A percentile compares a stretch with the other conserved stretches of the same genome.
phyloP scores from a whole-genome alignment of 2,329 filamentous ascomycete genomes.

The Alternaria conjuncta region DNA sequence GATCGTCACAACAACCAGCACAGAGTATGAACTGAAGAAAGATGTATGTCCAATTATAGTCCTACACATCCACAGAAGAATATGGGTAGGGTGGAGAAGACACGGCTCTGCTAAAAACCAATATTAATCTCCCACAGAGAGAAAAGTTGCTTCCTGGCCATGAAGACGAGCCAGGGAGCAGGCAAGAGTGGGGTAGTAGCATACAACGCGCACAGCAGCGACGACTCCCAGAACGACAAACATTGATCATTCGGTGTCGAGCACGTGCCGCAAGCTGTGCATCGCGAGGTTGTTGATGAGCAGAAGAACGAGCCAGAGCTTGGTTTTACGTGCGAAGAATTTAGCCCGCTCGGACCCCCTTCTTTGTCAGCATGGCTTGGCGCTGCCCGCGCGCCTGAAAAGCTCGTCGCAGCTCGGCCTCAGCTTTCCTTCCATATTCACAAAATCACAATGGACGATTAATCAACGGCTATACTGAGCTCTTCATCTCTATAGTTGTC shows the following conservation, averaged over 20 bases:
- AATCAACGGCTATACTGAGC: slow-evolving; percentile 53
- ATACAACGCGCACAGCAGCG: slow-evolving; percentile 9
- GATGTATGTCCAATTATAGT: slow-evolving; percentile 59
- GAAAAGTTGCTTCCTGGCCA: slow-evolving; percentile 58
- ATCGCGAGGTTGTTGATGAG: slow-evolving; percentile 10
- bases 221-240: slow-evolving; percentile 20
- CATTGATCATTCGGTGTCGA: slow-evolving; percentile 21
- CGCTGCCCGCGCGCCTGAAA: slow-evolving; percentile 25
- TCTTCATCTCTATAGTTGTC: slow-evolving; percentile 50
- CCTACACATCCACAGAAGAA: slow-evolving; percentile 49
- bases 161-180: slow-evolving; percentile 55
- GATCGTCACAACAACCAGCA: background rate
- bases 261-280: slow-evolving; percentile 4
- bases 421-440: slow-evolving; percentile 35
- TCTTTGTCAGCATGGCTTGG: slow-evolving; percentile 23
- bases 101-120: slow-evolving; percentile 61
- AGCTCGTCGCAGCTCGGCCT: slow-evolving; percentile 17
- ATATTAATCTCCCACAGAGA: slow-evolving; percentile 59
- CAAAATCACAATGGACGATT: slow-evolving; percentile 54
- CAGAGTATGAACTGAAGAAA: background rate
- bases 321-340: slow-evolving; percentile 15
- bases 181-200: slow-evolving; percentile 55
- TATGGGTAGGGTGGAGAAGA: slow-evolving; percentile 60
- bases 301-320: slow-evolving; percentile 3
- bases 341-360: slow-evolving; percentile 18